Conservation (phyloP, 78 protist species). For the Pelomyxa schiedti region DNA sequence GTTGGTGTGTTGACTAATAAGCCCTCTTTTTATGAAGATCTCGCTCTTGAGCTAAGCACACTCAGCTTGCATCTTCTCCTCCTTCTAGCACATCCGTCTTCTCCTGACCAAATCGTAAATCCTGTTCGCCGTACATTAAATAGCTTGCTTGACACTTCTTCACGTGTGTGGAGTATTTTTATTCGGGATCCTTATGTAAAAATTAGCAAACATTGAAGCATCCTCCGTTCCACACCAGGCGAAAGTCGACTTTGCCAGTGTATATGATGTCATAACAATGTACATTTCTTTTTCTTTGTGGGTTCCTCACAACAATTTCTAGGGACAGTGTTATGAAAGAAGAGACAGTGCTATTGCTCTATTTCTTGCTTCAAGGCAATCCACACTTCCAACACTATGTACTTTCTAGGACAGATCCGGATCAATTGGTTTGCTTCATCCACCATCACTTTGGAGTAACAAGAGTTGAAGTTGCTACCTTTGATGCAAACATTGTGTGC, state of each 20-base stretch:
- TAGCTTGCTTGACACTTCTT: too few relatives aligned
- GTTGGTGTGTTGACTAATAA: neutral
- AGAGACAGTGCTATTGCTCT: constrained; percentile 15
- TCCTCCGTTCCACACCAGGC: neutral
- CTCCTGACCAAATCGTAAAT: neutral
- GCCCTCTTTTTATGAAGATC: neutral
- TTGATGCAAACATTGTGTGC: too few relatives aligned
- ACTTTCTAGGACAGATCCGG: constrained; percentile 49
- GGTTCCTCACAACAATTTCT: too few relatives aligned
- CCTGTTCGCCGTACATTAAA: neutral
- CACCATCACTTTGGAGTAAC: too few relatives aligned
- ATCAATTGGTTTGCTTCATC: too few relatives aligned
- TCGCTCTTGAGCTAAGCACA: neutral
- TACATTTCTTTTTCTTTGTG: too few relatives aligned
- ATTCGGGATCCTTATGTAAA: too few relatives aligned
- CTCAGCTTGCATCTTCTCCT: neutral
- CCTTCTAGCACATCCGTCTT: neutral
- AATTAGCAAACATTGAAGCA: neutral
- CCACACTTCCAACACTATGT: constrained; percentile 24
- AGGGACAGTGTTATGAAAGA: neutral
- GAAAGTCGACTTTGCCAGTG: neutral
- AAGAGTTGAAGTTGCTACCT: too few relatives aligned
- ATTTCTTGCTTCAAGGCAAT: constrained; percentile 52
- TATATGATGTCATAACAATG: neutral
- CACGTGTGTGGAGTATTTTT: too few relatives aligned